Percentiles rank a stretch among this genome's conserved stretches.
Evolutionary conservation across 345 rosid genomes (phyloP).

Genomic region (Trapa incisa): DNA sequence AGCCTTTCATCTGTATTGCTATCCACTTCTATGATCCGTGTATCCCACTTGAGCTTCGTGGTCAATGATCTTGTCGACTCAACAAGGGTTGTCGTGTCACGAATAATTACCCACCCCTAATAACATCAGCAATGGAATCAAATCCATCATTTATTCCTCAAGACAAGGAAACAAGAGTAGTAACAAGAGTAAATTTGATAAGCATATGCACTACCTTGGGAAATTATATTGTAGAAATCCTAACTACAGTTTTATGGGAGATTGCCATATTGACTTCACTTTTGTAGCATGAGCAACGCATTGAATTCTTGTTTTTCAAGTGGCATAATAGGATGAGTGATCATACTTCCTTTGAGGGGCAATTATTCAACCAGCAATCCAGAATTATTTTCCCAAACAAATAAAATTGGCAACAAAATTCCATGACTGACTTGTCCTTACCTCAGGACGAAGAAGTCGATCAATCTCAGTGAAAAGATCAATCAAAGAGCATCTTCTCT

Average conservation of each 20-base stretch:
- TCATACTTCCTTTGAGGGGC: neutral
- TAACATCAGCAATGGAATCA: conserved; percentile 1
- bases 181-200: no score
- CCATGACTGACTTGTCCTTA: conserved; percentile 3
- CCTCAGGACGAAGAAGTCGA: conserved; percentile 97
- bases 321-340: neutral
- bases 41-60: conserved; percentile 80
- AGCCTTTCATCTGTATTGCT: conserved; percentile 81
- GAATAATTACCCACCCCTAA: conserved; percentile 97
- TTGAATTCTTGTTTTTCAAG: no score
- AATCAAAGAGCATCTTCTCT: conserved; percentile 36
- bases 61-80: conserved; percentile 66
- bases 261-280: no score
- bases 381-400: neutral
- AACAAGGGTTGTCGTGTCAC: conserved; percentile 54
- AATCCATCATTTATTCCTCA: neutral
- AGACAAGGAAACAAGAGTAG: neutral
- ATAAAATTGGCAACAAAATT: neutral
- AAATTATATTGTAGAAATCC: no score
- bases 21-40: conserved; percentile 70
- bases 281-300: no score
- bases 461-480: conserved; percentile 75
- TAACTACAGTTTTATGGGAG: no score
- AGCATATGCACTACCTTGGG: no score
- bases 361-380: neutral